A percentile compares a stretch with the other conserved stretches of the same genome.
phyloP scores from a whole-genome alignment of 1,284 basidiomycete species.

The Heterobasidion parviporum region DNA sequence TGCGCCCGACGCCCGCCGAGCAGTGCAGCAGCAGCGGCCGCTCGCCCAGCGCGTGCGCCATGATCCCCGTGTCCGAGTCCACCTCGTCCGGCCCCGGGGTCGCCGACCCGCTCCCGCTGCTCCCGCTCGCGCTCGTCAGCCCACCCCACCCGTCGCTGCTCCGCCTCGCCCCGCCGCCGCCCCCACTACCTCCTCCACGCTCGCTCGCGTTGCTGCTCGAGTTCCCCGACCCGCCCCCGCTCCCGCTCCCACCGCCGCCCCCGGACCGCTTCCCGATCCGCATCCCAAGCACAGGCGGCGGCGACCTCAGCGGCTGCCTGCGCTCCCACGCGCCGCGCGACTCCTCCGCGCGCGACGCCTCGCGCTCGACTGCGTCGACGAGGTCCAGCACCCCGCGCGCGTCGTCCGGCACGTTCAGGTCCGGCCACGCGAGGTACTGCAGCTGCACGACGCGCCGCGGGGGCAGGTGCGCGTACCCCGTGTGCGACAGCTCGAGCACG shows the following conservation, averaged over 20 bases:
- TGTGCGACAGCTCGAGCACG: constrained; percentile 61
- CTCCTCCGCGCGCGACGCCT: constrained; percentile 43
- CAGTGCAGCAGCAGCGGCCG: constrained; percentile 68
- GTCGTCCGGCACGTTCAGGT: constrained; percentile 87
- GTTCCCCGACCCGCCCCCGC: neutral
- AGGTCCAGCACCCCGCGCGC: constrained; percentile 68
- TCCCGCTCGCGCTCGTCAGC: neutral
- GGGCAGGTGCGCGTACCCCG: constrained; percentile 45
- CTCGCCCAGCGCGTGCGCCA: constrained; percentile 36
- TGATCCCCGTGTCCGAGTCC: constrained; percentile 43
- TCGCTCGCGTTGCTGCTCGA: constrained; percentile 5
- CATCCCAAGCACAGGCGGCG: neutral
- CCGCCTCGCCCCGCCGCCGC: constrained; percentile 7
- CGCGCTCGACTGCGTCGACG: constrained; percentile 52
- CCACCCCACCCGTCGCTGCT: constrained; percentile 1
- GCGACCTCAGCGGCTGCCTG: constrained; percentile 15
- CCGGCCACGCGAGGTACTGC: constrained; percentile 90
- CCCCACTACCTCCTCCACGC: constrained; percentile 3
- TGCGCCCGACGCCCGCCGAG: constrained; percentile 88
- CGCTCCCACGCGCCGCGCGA: constrained; percentile 31
- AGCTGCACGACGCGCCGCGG: constrained; percentile 68
- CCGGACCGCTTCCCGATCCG: neutral
- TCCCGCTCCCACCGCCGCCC: too few relatives aligned
- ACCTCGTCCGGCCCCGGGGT: constrained; percentile 13
- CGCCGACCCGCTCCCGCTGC: too few relatives aligned